Evolutionary conservation across 2,329 filamentous ascomycete genomes (phyloP).

Genomic region (Penicillium sp.): DNA sequence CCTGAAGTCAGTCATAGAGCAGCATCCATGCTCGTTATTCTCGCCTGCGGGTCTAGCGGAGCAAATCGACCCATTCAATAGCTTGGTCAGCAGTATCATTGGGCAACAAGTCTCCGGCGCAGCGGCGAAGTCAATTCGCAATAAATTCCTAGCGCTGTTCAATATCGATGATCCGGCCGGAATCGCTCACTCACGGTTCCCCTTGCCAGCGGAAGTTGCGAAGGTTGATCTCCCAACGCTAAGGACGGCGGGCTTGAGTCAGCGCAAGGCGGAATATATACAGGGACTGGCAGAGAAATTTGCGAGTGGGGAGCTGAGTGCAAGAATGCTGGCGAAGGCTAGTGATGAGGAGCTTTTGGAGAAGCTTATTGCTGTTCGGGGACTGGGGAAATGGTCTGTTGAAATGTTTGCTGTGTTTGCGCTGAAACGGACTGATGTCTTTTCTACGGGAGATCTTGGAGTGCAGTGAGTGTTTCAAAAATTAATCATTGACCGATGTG

Average conservation of each 20-base stretch:
- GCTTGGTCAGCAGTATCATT: conserved; percentile 82
- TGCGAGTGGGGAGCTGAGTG: conserved; percentile 67
- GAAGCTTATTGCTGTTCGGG: conserved; percentile 78
- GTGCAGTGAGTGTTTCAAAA: conserved; percentile 63
- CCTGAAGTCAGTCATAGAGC: conserved; percentile 68
- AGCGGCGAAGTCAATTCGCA: conserved; percentile 84
- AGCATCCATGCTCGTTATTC: conserved; percentile 75
- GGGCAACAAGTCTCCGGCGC: conserved; percentile 94
- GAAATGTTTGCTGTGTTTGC: conserved; percentile 98
- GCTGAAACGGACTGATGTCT: conserved; percentile 92
- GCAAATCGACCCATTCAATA: conserved; percentile 82
- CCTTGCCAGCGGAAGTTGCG: conserved; percentile 71
- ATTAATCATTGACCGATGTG: not conserved
- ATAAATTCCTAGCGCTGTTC: conserved; percentile 78
- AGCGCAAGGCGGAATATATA: conserved; percentile 95
- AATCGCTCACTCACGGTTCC: conserved; percentile 54
- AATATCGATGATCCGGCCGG: conserved; percentile 30
- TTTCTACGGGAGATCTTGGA: conserved; percentile 85
- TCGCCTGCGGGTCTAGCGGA: conserved; percentile 78
- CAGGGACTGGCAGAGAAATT: conserved; percentile 83
- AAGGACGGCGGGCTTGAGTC: conserved; percentile 81
- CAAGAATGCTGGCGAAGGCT: conserved; percentile 71
- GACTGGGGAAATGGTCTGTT: conserved; percentile 84
- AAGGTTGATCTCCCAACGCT: conserved; percentile 63
- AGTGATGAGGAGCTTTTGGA: conserved; percentile 83